Percentiles rank a stretch among this genome's conserved stretches.
Evolutionary conservation across 2,329 filamentous ascomycete species (phyloP).

Genomic region (Tolypocladium guangdongense): DNA sequence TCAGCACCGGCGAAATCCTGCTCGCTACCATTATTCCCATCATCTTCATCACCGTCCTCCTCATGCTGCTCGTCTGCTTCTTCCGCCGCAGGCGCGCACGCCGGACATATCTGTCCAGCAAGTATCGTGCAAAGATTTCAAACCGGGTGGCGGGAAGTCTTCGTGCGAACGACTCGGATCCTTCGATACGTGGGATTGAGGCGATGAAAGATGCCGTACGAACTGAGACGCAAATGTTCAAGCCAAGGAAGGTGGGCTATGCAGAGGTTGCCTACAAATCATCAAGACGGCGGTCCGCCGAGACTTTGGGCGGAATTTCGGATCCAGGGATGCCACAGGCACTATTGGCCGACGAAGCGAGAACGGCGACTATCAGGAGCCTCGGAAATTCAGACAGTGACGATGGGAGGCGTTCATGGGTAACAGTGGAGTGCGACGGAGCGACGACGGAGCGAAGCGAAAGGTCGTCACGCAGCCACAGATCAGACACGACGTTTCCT

Average conservation of each 20-base stretch:
- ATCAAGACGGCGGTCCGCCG: constrained; percentile 12
- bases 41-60: constrained; percentile 20
- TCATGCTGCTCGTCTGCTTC: constrained; percentile 22
- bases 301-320: constrained; percentile 13
- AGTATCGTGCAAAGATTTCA: constrained; percentile 21
- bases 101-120: constrained; percentile 16
- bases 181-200: constrained; percentile 12
- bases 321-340: constrained; percentile 12
- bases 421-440: constrained; percentile 19
- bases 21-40: constrained; percentile 34
- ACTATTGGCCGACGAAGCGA: constrained; percentile 13
- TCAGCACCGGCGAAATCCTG: constrained; percentile 24
- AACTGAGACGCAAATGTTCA: constrained; percentile 8
- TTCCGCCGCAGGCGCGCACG: constrained; percentile 18
- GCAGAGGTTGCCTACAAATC: constrained; percentile 15
- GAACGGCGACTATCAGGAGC: constrained; percentile 9
- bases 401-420: constrained; percentile 21
- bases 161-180: constrained; percentile 13
- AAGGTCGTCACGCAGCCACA: constrained; percentile 12
- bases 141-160: constrained; percentile 18
- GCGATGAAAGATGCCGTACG: constrained; percentile 5
- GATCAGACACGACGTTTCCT: constrained; percentile 15
- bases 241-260: constrained; percentile 10
- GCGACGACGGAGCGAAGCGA: constrained; percentile 13
- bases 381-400: constrained; percentile 11